Evolutionary conservation across 495 filamentous ascomycete genomes (phyloP).

Genomic region (Hypoxylon cercidicola): DNA sequence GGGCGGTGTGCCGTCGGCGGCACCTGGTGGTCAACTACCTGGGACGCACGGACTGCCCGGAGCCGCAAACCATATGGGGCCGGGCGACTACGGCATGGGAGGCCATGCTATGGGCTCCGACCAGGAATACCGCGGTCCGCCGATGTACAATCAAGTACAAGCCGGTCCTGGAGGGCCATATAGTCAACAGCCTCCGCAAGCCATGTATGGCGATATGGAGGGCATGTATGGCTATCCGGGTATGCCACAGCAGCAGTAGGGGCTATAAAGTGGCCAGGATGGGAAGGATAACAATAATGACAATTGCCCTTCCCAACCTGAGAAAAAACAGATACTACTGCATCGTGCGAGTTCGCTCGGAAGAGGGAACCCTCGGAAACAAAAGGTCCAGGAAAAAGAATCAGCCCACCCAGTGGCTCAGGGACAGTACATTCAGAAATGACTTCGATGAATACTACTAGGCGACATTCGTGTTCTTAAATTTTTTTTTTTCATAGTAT

Average conservation of each 20-base stretch:
- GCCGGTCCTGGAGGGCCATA: conserved; percentile 74
- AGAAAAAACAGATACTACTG: neutral
- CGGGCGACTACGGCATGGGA: conserved; percentile 71
- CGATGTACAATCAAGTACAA: conserved; percentile 85
- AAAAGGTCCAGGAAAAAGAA: too few species aligned
- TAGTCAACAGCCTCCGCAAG: conserved; percentile 71
- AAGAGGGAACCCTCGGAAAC: too few species aligned
- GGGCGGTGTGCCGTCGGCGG: conserved; percentile 58
- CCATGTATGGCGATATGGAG: conserved; percentile 82
- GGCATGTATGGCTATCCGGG: conserved; percentile 85
- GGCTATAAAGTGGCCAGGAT: neutral
- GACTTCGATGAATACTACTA: conserved; percentile 34
- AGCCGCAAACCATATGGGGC: conserved; percentile 72
- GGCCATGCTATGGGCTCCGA: conserved; percentile 73
- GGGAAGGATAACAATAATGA: too few species aligned
- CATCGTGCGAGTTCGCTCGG: too few species aligned
- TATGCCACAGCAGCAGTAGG: conserved; percentile 81
- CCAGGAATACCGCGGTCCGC: conserved; percentile 80
- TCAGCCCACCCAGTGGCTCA: neutral
- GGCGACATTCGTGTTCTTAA: conserved; percentile 4
- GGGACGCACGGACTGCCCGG: conserved; percentile 68
- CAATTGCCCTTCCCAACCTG: neutral
- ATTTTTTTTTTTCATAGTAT: conserved; percentile 31
- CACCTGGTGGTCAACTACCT: conserved; percentile 65
- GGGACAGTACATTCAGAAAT: conserved; percentile 28